These are phyloP conservation scores for Flagelloscypha sp. DNA, from an alignment of 768 basidiomycete species.

Conservation along the genomic window DNA sequence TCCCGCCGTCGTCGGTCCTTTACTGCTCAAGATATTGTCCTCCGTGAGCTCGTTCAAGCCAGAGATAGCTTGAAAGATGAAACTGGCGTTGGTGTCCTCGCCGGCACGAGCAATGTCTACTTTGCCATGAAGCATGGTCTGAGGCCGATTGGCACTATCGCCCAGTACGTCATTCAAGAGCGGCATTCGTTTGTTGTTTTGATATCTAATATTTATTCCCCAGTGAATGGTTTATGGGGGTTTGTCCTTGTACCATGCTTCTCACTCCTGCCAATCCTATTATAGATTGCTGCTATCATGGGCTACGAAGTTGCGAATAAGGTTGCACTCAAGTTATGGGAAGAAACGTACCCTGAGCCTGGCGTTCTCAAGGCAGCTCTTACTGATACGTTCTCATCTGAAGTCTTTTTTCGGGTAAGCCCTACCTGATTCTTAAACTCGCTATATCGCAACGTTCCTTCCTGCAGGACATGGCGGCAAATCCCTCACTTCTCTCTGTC, in stretches of 20 bases:
- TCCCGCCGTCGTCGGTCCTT: conserved; percentile 75
- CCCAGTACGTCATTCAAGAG: conserved; percentile 52
- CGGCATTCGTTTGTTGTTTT: neutral
- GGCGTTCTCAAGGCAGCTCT: conserved; percentile 64
- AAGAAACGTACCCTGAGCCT: conserved; percentile 53
- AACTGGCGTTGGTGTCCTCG: conserved; percentile 44
- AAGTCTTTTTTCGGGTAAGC: conserved; percentile 71
- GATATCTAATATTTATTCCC: conserved; percentile 9
- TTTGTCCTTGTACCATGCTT: conserved; percentile 23
- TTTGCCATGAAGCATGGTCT: conserved; percentile 72
- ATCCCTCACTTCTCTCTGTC: no score
- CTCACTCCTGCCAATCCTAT: conserved; percentile 1
- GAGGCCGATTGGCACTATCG: conserved; percentile 71
- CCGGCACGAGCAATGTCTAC: conserved; percentile 88
- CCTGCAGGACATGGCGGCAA: no score
- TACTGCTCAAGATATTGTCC: conserved; percentile 67
- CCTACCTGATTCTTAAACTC: no score
- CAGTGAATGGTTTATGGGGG: conserved; percentile 91
- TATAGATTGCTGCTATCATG: conserved; percentile 69
- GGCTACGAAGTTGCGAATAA: conserved; percentile 77
- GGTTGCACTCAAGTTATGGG: conserved; percentile 79
- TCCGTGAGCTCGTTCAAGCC: conserved; percentile 62
- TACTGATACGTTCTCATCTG: conserved; percentile 92
- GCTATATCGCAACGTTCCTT: neutral
- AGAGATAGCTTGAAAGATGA: conserved; percentile 35